Conservation (phyloP, 2,329 filamentous ascomycete species). For the Rosellinia necatrix region DNA sequence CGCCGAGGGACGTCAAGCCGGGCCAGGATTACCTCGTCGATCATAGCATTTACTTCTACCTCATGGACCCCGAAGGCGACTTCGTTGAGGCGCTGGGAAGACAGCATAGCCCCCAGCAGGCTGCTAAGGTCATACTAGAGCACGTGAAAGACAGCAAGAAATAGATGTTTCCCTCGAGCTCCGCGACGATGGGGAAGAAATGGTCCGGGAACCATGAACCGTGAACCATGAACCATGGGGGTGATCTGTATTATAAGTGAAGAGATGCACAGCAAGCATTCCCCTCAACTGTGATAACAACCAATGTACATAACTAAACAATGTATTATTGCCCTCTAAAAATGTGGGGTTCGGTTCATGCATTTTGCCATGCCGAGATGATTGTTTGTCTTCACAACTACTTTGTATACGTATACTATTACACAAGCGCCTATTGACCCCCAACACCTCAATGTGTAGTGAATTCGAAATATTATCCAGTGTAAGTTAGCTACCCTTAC, state of each 20-base stretch:
- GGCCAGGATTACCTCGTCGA: constrained; percentile 98
- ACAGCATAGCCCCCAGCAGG: constrained; percentile 89
- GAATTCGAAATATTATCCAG: too few species aligned
- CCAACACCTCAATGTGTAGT: too few species aligned
- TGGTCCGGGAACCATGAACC: too few species aligned
- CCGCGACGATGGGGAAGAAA: too few species aligned
- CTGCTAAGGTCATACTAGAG: constrained; percentile 79
- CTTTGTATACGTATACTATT: too few species aligned
- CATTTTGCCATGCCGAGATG: not conserved
- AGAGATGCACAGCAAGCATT: constrained; percentile 9
- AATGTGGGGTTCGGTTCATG: not conserved
- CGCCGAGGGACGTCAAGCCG: constrained; percentile 82
- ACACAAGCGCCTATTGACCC: not conserved
- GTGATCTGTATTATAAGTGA: constrained; percentile 20
- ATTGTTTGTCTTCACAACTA: too few species aligned
- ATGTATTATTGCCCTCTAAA: not conserved
- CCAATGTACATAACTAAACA: constrained; percentile 23
- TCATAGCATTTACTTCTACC: constrained; percentile 98
- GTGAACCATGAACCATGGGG: not conserved
- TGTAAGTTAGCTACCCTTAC: not conserved
- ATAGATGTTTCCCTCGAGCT: constrained; percentile 12
- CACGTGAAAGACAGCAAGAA: constrained; percentile 72
- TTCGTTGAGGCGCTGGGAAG: constrained; percentile 96
- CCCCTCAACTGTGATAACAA: constrained; percentile 29
- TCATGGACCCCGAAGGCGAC: constrained; percentile 98